phyloP scores from a whole-genome alignment of 345 rosid genomes.

The Physaria fendleri region DNA sequence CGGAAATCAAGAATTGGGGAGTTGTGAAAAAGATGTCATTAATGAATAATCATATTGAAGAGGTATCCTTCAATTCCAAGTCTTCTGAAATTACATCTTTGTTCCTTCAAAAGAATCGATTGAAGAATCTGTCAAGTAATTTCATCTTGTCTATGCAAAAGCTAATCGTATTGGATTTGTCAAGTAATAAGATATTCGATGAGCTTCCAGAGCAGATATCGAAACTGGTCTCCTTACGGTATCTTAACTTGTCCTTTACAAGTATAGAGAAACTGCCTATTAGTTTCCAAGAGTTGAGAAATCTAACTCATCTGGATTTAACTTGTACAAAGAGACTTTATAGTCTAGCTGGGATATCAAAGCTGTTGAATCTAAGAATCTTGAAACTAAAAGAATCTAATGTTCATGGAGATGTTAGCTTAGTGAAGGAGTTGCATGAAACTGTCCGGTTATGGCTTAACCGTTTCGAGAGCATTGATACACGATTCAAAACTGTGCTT shows the following conservation, averaged over 20 bases:
- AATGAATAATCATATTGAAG: slow-evolving; percentile 15
- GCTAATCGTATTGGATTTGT: neutral
- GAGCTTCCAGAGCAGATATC: slow-evolving; percentile 11
- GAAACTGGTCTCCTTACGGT: slow-evolving; percentile 1
- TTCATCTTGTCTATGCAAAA: neutral
- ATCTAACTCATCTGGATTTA: neutral
- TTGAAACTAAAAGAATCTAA: fast-evolving
- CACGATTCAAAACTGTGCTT: neutral
- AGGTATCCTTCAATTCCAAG: neutral
- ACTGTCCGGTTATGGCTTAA: neutral
- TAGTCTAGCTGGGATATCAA: neutral
- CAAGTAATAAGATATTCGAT: neutral
- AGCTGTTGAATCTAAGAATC: neutral
- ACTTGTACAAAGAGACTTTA: fast-evolving
- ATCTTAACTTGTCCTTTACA: slow-evolving; percentile 12
- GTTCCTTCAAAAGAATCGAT: neutral
- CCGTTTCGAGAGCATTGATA: neutral
- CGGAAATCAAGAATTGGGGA: neutral
- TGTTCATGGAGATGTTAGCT: neutral
- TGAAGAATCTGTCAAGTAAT: neutral
- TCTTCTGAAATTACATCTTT: slow-evolving; percentile 20
- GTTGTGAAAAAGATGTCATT: slow-evolving; percentile 4
- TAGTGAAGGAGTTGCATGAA: neutral
- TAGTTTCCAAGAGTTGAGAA: neutral
- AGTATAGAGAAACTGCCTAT: neutral